phyloP scores from a whole-genome alignment of 1,284 basidiomycete species.

The Melampsora larici-populina region DNA sequence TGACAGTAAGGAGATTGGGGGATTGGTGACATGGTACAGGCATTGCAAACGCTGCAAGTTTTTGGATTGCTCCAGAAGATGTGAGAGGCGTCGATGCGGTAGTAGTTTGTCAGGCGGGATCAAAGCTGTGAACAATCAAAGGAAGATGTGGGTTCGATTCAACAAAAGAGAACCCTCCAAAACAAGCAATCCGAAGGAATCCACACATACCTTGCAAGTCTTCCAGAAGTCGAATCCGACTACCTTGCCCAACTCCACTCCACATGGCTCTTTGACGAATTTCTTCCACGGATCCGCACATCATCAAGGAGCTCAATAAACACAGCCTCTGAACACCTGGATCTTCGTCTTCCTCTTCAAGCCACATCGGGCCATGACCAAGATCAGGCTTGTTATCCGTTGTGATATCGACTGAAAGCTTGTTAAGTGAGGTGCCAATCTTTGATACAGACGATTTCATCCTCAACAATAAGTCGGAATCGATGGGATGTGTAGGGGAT shows the following conservation, averaged over 20 bases:
- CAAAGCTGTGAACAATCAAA: conserved; percentile 61
- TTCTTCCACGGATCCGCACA: conserved; percentile 63
- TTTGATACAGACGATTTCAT: conserved; percentile 58
- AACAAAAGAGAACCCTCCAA: too few species aligned
- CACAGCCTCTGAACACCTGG: conserved; percentile 31
- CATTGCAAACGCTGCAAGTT: conserved; percentile 72
- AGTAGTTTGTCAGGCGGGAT: conserved; percentile 89
- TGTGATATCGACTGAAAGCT: conserved; percentile 1
- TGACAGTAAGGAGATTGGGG: conserved; percentile 74
- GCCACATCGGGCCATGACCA: background rate
- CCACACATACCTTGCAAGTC: conserved; percentile 71
- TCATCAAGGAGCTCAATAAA: conserved; percentile 47
- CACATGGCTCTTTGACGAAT: conserved; percentile 75
- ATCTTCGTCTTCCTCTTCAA: conserved; percentile 19
- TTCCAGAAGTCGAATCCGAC: conserved; percentile 70
- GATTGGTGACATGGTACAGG: conserved; percentile 68
- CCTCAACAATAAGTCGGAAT: conserved; percentile 76
- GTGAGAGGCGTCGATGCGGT: conserved; percentile 78
- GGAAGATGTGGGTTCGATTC: background rate
- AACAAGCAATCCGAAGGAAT: background rate
- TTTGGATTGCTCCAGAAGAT: conserved; percentile 81
- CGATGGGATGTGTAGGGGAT: conserved; percentile 12
- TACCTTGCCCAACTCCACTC: conserved; percentile 80
- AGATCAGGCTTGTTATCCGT: background rate
- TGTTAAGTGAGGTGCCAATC: conserved; percentile 2